phyloP scores from a whole-genome alignment of 257 asterid species.

The Mitragyna speciosa region DNA sequence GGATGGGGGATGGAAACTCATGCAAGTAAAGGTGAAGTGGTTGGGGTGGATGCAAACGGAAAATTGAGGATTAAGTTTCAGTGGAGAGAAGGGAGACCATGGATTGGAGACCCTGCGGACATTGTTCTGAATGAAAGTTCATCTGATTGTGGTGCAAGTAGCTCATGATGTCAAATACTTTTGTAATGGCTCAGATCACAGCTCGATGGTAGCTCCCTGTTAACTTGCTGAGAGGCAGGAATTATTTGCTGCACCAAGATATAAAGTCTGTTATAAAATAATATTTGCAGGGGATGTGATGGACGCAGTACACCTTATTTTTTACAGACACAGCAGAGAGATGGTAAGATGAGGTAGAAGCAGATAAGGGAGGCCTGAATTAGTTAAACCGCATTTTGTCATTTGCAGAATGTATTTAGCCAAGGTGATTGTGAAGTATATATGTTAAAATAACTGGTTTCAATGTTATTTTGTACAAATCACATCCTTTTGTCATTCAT shows the following conservation, averaged over 20 bases:
- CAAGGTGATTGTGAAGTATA: conserved; percentile 13
- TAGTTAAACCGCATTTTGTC: neutral
- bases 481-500: conserved; percentile 1
- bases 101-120: conserved; percentile 99
- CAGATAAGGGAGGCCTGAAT: neutral
- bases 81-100: conserved; percentile 94
- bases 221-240: conserved; percentile 6
- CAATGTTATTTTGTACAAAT: conserved; percentile 5
- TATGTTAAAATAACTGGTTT: neutral
- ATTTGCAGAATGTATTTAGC: conserved; percentile 3
- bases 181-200: neutral
- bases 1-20: conserved; percentile 99
- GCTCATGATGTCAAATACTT: conserved; percentile 1
- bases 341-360: conserved; percentile 1
- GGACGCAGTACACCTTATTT: neutral
- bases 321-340: neutral
- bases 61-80: conserved; percentile 84
- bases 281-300: conserved; percentile 4
- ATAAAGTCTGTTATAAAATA: neutral
- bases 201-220: neutral
- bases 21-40: conserved; percentile 86
- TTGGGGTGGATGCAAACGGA: conserved; percentile 94
- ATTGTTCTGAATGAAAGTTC: conserved; percentile 53
- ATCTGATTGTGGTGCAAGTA: conserved; percentile 2
- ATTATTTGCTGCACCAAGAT: neutral